A percentile compares a stretch with the other conserved stretches of the same genome.
phyloP scores from a whole-genome alignment of 2,329 filamentous ascomycete genomes.

The Claviceps sp. region DNA sequence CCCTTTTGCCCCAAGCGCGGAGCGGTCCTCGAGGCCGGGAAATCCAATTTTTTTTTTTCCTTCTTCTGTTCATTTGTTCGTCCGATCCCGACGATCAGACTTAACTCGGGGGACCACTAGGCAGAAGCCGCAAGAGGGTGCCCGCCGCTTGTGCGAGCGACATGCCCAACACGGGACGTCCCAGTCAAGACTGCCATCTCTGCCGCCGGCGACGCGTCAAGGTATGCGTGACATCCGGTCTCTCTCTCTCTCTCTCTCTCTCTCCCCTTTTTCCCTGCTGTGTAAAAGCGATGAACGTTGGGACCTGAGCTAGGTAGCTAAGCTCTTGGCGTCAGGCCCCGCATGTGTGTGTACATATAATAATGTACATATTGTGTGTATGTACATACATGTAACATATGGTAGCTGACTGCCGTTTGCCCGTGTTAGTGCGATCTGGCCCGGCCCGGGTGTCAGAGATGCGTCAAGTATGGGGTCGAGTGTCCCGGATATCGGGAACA shows the following conservation, averaged over 20 bases:
- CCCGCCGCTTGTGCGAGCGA: neutral
- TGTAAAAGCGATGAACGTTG: too few species aligned
- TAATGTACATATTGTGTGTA: too few species aligned
- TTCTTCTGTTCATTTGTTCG: neutral
- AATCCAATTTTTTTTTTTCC: neutral
- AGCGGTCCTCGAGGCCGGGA: neutral
- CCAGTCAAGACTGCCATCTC: constrained; percentile 27
- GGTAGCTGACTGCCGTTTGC: too few species aligned
- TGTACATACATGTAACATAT: too few species aligned
- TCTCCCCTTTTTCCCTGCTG: neutral
- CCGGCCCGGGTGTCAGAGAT: constrained; percentile 25
- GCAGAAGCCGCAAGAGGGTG: too few species aligned
- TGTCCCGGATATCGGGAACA: constrained; percentile 27
- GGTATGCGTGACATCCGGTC: constrained; percentile 14
- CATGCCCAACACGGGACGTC: constrained; percentile 29
- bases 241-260: neutral
- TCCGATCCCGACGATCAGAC: neutral
- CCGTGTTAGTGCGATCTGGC: constrained; percentile 23
- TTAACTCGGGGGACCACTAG: too few species aligned
- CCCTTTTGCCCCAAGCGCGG: neutral
- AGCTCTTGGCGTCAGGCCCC: too few species aligned
- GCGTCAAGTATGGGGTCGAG: constrained; percentile 25
- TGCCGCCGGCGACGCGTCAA: constrained; percentile 27
- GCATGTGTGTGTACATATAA: too few species aligned
- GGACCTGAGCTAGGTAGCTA: too few species aligned